These are phyloP conservation scores for Podaxis carcinomalis DNA, from an alignment of 768 basidiomycete species.

Conservation along the genomic window DNA sequence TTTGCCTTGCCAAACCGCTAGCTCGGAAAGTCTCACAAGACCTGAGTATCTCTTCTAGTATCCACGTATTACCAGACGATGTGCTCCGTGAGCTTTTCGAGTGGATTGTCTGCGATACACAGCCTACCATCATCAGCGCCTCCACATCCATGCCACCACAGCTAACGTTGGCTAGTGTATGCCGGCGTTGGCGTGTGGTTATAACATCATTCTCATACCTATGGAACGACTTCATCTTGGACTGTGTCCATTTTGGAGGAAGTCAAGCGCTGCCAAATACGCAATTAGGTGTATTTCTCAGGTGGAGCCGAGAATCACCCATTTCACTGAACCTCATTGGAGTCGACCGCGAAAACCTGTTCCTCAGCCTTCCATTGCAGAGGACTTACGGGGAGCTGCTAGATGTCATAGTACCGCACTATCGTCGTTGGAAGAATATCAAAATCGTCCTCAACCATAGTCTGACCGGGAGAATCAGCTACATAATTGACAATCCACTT, in stretches of 20 bases:
- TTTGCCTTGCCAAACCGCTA: not conserved
- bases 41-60: not conserved
- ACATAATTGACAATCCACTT: not conserved
- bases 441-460: not conserved
- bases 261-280: not conserved
- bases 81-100: not conserved
- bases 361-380: not conserved
- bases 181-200: not conserved
- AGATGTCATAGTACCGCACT: not conserved
- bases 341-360: not conserved
- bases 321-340: not conserved
- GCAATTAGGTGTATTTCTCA: not conserved
- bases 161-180: not conserved
- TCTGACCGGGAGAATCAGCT: not conserved
- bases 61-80: not conserved
- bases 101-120: not conserved
- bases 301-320: not conserved
- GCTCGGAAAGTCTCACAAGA: not conserved
- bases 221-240: not conserved
- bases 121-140: not conserved
- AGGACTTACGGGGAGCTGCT: not conserved
- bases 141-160: not conserved
- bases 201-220: not conserved
- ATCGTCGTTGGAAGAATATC: not conserved
- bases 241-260: not conserved